phyloP scores from a whole-genome alignment of 768 basidiomycete genomes.

The Lactarius sp. region DNA sequence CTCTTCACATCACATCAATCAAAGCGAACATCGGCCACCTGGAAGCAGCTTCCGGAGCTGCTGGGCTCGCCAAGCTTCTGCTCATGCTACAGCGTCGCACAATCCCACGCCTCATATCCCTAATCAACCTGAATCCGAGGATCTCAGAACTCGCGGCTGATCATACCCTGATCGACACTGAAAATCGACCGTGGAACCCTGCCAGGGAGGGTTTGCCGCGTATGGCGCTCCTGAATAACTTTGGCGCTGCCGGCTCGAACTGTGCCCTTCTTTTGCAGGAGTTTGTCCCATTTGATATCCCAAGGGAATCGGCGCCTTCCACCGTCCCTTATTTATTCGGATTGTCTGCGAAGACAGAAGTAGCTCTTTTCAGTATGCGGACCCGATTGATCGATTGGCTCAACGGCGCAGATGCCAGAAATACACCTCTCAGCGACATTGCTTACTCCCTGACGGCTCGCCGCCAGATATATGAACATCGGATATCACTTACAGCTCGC shows the following conservation, averaged over 20 bases:
- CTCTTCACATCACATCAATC: conserved; percentile 61
- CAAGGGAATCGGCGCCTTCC: not conserved
- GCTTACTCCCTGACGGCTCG: conserved; percentile 68
- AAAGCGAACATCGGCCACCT: conserved; percentile 74
- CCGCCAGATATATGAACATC: conserved; percentile 49
- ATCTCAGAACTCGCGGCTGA: conserved; percentile 47
- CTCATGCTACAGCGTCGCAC: conserved; percentile 55
- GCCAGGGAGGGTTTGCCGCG: conserved; percentile 36
- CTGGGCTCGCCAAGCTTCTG: conserved; percentile 64
- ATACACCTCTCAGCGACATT: conserved; percentile 42
- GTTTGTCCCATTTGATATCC: conserved; percentile 14
- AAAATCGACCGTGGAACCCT: conserved; percentile 40
- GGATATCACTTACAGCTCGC: conserved; percentile 46
- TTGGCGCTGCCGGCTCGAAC: conserved; percentile 72
- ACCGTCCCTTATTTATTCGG: conserved; percentile 44
- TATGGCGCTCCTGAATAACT: conserved; percentile 64
- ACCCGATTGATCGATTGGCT: conserved; percentile 47
- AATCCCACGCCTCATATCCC: conserved; percentile 59
- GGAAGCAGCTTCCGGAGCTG: conserved; percentile 71
- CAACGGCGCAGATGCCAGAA: conserved; percentile 28
- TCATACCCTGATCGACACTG: conserved; percentile 44
- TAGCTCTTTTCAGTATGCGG: conserved; percentile 46
- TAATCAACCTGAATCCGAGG: conserved; percentile 50
- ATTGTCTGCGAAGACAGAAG: conserved; percentile 54
- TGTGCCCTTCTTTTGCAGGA: conserved; percentile 59